Conservation (phyloP, 2,329 filamentous ascomycete genomes). For the Fusarium torulosum region DNA sequence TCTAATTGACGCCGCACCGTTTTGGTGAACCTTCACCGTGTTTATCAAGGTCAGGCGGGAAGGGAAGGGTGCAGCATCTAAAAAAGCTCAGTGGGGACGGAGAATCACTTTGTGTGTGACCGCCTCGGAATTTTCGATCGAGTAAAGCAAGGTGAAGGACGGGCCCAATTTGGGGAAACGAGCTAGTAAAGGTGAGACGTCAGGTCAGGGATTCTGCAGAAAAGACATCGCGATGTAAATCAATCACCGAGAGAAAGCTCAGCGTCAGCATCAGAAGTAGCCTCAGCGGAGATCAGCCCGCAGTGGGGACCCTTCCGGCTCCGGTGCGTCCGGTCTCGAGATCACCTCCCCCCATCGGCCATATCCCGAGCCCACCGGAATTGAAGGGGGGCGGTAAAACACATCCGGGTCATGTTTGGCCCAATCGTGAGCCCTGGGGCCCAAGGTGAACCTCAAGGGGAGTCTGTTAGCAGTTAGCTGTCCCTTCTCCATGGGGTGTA, state of each 20-base stretch:
- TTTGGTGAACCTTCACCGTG: conserved; percentile 24
- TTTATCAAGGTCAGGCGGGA: conserved; percentile 19
- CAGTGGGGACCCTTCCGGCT: conserved; percentile 38
- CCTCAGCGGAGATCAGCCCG: conserved; percentile 42
- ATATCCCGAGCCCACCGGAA: conserved; percentile 44
- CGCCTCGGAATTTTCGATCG: conserved; percentile 22
- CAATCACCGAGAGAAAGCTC: conserved; percentile 38
- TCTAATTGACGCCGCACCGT: too few relatives aligned
- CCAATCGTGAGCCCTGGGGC: conserved; percentile 14
- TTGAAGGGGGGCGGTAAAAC: conserved; percentile 43
- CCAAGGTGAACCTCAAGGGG: too few relatives aligned
- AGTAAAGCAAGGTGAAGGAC: conserved; percentile 30
- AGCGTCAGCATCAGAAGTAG: neutral
- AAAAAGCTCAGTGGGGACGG: conserved; percentile 24
- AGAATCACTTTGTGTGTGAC: conserved; percentile 13
- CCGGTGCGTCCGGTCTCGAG: conserved; percentile 40
- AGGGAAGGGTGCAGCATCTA: neutral
- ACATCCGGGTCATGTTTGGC: conserved; percentile 37
- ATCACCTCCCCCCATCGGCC: conserved; percentile 45
- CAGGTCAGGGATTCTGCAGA: conserved; percentile 6
- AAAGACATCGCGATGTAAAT: conserved; percentile 44
- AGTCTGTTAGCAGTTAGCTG: conserved; percentile 11
- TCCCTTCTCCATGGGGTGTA: conserved; percentile 38
- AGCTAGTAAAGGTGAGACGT: conserved; percentile 37
- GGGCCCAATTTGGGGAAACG: conserved; percentile 8